Conservation (phyloP, 176 grass and related monocot species). For the Cenchrus americanus region DNA sequence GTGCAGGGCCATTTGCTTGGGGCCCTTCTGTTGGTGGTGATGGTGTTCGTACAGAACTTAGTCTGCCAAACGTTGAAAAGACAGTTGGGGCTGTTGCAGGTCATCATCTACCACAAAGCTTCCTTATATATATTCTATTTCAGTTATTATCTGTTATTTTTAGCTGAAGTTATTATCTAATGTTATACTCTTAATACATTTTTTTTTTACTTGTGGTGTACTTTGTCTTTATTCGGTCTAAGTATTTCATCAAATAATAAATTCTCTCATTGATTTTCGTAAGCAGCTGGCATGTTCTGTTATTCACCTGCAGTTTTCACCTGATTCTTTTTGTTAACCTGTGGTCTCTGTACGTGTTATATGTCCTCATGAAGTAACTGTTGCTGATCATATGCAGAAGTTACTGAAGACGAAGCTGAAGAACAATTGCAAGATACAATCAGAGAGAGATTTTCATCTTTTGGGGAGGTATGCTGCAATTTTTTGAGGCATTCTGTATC, state of each 20-base stretch:
- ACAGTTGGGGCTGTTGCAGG: conserved; percentile 85
- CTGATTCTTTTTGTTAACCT: neutral
- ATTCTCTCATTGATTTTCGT: conserved; percentile 2
- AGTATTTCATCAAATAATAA: neutral
- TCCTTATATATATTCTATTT: conserved; percentile 8
- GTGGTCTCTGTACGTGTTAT: neutral
- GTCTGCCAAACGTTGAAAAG: conserved; percentile 84
- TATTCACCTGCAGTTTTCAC: neutral
- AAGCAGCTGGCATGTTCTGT: conserved; percentile 2
- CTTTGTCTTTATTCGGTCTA: neutral
- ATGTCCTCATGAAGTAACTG: neutral
- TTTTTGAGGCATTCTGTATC: conserved; percentile 17
- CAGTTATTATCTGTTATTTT: conserved; percentile 10
- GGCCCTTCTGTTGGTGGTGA: conserved; percentile 95
- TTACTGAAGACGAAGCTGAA: conserved; percentile 92
- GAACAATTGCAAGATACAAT: conserved; percentile 94
- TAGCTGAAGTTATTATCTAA: neutral
- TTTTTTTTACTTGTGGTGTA: neutral
- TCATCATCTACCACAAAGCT: conserved; percentile 20
- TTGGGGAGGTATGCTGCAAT: conserved; percentile 68
- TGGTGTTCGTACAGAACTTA: conserved; percentile 92
- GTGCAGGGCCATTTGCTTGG: conserved; percentile 93
- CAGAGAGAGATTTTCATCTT: conserved; percentile 91
- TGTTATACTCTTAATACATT: conserved; percentile 21
- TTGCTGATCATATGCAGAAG: conserved; percentile 62